These are phyloP conservation scores for Rasamsonia emersonii DNA, from an alignment of 2,329 filamentous ascomycete genomes.

Conservation along the genomic window DNA sequence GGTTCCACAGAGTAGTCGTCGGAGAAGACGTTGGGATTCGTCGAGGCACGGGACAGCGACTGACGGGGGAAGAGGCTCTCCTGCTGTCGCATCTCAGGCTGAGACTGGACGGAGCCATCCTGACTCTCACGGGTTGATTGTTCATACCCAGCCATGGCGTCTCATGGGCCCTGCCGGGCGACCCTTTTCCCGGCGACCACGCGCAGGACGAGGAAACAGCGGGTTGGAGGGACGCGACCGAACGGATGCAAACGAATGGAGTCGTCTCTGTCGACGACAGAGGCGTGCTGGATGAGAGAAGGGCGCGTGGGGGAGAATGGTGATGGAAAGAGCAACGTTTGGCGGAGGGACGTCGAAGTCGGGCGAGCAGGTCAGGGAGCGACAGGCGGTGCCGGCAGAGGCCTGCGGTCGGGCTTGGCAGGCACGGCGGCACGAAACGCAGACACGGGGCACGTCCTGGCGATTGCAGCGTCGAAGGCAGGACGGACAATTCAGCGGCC, in stretches of 20 bases:
- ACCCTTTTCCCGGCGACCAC: background rate
- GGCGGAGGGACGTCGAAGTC: no score
- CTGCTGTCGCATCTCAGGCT: slow-evolving; percentile 15
- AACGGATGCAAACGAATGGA: slow-evolving; percentile 27
- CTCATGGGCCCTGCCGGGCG: slow-evolving; percentile 29
- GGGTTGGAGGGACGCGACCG: background rate
- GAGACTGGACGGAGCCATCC: slow-evolving; percentile 23
- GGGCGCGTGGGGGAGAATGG: no score
- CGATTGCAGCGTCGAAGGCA: no score
- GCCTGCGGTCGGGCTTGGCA: no score
- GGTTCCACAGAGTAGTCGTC: slow-evolving; percentile 41
- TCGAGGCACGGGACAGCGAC: slow-evolving; percentile 21
- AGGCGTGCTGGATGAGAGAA: no score
- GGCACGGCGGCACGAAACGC: no score
- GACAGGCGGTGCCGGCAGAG: no score
- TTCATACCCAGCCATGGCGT: slow-evolving; percentile 32
- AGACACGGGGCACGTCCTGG: no score
- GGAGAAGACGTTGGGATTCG: slow-evolving; percentile 40
- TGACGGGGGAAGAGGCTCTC: slow-evolving; percentile 22
- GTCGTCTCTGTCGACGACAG: no score
- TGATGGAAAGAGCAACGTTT: no score
- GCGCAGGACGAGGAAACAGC: background rate
- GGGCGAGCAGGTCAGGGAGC: no score
- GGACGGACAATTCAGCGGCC: no score
- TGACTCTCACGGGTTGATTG: slow-evolving; percentile 22